Conservation (phyloP, 257 asterid species). For the Solanum bukasovii region DNA sequence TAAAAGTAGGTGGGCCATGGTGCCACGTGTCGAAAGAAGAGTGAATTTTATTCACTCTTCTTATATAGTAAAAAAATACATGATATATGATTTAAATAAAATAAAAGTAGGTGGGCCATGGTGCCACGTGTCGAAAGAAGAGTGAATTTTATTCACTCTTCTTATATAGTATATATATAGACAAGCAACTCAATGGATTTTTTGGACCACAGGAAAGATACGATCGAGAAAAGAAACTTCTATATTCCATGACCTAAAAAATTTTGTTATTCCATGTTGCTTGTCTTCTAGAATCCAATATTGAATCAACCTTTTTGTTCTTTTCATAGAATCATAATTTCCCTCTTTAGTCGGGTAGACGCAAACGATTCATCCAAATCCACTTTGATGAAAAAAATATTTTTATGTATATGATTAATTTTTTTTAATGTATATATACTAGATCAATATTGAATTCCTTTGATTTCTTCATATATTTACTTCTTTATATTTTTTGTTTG, state of each 20-base stretch:
- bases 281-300: background rate
- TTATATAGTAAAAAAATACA: too few relatives aligned
- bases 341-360: background rate
- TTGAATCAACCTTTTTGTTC: background rate
- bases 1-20: too few relatives aligned
- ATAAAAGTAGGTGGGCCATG: too few relatives aligned
- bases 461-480: too few relatives aligned
- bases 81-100: too few relatives aligned
- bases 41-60: too few relatives aligned
- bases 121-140: too few relatives aligned
- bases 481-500: too few relatives aligned
- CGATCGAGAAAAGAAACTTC: background rate
- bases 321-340: background rate
- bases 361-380: background rate
- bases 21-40: too few relatives aligned
- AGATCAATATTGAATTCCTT: too few relatives aligned
- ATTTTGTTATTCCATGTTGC: background rate
- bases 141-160: too few relatives aligned
- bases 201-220: background rate
- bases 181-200: background rate
- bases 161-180: too few relatives aligned
- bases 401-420: background rate
- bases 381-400: background rate
- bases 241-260: background rate
- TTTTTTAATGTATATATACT: background rate